Evolutionary conservation across 2,329 filamentous ascomycete species (phyloP), one percentile per base, ranked within the genome.

Genomic region (Tricladium varicosporioides): DNA sequence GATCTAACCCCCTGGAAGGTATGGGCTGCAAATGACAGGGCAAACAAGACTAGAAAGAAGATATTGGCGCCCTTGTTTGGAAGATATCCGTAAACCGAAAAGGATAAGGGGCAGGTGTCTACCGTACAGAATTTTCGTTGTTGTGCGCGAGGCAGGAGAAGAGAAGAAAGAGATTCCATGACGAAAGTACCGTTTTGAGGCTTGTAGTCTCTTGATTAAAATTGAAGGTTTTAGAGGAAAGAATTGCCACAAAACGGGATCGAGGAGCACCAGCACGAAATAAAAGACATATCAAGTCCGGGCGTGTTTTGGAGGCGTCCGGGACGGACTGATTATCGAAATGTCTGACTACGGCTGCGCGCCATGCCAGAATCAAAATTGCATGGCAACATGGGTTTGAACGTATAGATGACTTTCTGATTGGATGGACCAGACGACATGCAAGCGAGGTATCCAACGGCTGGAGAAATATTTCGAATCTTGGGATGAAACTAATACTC

Each of bases 31-130:
- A 32, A 67, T 7, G 74, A 72, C 1, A 79, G 42, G 13, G 74
- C 79, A 58, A 81, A 84, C 22, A 69, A 73, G 54, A 77, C 68
- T 49, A 76, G 70, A 66, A 84, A 79, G 67, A 83, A 82, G 65
- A 77, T 72, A 66, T 81, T 80, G 61, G 80, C 75, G 50, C 79
- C 79, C 27, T 75, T 69, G 67, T 81, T 83, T 13, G 81, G 81
- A 47, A 75, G 75, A 69, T 84, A 84, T 51, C 81, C 80, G 50
- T 67, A 67, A 19, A 65, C 54, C 31, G 62, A 62, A 9, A 52
- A 48, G 18, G 15, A 48, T 9, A 73, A 14, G 0, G 69, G 63
- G 52, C 73, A 75, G 10, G 65, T 70, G 2, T 66, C 65, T 22
- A 73, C 56, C 14, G 69, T 73, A 59, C 71, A 74, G 47, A 46